Evolutionary conservation across 768 basidiomycete species (phyloP).

Genomic region (Clitopilus passeckerianus): DNA sequence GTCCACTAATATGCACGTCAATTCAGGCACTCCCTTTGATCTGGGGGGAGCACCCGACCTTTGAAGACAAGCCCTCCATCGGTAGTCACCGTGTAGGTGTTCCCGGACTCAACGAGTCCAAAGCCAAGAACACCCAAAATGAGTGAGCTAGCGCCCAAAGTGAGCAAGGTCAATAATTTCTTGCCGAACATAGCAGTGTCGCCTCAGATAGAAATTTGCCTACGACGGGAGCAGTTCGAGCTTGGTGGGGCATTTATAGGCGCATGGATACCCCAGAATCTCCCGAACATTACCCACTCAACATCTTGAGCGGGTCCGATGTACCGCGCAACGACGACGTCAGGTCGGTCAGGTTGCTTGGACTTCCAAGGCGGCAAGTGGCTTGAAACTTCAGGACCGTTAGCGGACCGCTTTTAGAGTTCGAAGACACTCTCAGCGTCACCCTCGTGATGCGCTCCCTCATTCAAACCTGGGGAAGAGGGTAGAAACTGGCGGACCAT

Average conservation of each 20-base stretch:
- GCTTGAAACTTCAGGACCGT: background rate
- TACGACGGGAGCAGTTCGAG: too few relatives aligned
- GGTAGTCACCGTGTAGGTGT: slow-evolving; percentile 23
- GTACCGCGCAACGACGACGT: background rate
- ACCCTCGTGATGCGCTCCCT: background rate
- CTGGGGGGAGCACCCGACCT: slow-evolving; percentile 13
- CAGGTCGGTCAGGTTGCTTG: background rate
- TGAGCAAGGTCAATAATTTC: background rate
- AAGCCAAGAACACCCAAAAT: slow-evolving; percentile 13
- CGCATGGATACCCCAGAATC: background rate
- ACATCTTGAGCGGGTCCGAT: background rate
- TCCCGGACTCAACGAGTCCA: slow-evolving; percentile 25
- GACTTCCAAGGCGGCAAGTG: background rate
- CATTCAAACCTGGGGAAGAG: background rate
- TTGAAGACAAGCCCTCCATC: slow-evolving; percentile 27
- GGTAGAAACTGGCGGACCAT: background rate
- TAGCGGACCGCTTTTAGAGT: background rate
- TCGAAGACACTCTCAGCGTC: background rate
- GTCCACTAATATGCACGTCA: slow-evolving; percentile 14
- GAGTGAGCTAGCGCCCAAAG: background rate
- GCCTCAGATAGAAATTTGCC: background rate
- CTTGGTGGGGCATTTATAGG: background rate
- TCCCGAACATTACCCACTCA: background rate
- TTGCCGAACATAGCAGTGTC: background rate
- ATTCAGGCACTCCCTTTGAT: background rate